Percentiles rank a stretch among this genome's conserved stretches.
Conservation (phyloP, 106 monocot genomes). For the Acorus gramineus region DNA sequence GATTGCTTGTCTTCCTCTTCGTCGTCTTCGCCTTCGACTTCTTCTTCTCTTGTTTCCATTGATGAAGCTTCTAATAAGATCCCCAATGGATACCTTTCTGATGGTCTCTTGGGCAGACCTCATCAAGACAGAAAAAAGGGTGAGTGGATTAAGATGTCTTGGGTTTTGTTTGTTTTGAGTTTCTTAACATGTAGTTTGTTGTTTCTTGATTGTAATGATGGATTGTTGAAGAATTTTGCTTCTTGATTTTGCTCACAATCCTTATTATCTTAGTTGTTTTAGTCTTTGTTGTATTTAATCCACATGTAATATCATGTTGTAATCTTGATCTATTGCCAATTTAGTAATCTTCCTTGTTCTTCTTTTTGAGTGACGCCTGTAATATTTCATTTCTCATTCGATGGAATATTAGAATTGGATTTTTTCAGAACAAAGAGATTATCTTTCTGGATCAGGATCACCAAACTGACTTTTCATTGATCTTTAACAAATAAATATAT, state of each 20-base stretch:
- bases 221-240: no score
- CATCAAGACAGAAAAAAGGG: conserved; percentile 33
- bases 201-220: no score
- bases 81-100: conserved; percentile 25
- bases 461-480: not conserved
- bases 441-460: not conserved
- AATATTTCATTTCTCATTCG: not conserved
- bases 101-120: conserved; percentile 17
- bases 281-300: not conserved
- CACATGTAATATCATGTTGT: no score
- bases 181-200: no score
- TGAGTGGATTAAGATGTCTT: not conserved
- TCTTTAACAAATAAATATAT: not conserved
- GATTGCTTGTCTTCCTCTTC: conserved; percentile 24
- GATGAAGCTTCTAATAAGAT: conserved; percentile 20
- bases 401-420: not conserved
- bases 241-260: no score
- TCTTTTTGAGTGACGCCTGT: not conserved
- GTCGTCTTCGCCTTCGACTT: conserved; percentile 14
- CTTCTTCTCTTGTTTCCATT: conserved; percentile 21
- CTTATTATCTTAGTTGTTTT: not conserved
- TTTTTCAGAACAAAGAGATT: no score
- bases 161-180: no score
- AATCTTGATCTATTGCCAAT: no score
- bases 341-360: not conserved